These are phyloP conservation scores for Raddia guianensis DNA, from an alignment of 176 grass and related monocot genomes.

Conservation along the genomic window DNA sequence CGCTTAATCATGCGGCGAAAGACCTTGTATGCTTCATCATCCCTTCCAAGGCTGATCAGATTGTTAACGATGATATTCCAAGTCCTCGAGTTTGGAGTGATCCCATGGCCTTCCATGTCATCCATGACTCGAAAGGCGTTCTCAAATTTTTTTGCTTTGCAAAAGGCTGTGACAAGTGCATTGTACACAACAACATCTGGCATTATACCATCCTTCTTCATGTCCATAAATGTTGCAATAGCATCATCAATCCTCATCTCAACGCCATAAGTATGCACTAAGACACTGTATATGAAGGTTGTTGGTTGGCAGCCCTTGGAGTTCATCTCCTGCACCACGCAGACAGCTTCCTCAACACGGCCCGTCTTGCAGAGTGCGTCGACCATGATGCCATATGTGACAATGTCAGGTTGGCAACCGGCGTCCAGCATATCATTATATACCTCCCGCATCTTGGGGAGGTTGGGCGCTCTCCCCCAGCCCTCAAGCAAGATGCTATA, in stretches of 20 bases:
- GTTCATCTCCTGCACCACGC: slow-evolving; percentile 71
- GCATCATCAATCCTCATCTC: slow-evolving; percentile 89
- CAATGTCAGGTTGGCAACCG: slow-evolving; percentile 81
- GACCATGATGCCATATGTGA: slow-evolving; percentile 96
- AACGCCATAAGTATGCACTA: slow-evolving; percentile 81
- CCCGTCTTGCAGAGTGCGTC: slow-evolving; percentile 85
- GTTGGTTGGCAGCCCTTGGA: slow-evolving; percentile 64
- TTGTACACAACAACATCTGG: slow-evolving; percentile 94
- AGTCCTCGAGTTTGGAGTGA: slow-evolving; percentile 71
- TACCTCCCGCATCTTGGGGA: slow-evolving; percentile 89
- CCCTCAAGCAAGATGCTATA: slow-evolving; percentile 97
- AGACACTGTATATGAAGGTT: slow-evolving; percentile 80
- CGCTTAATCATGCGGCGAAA: slow-evolving; percentile 84
- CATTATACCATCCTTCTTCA: slow-evolving; percentile 74
- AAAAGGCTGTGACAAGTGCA: slow-evolving; percentile 81
- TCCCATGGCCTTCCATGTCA: slow-evolving; percentile 83
- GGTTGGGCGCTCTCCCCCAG: slow-evolving; percentile 86
- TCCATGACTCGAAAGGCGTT: slow-evolving; percentile 78
- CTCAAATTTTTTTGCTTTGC: slow-evolving; percentile 70
- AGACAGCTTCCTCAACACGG: slow-evolving; percentile 70
- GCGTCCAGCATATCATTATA: slow-evolving; percentile 65
- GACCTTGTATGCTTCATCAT: slow-evolving; percentile 72
- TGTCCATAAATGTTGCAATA: slow-evolving; percentile 77
- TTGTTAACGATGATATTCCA: slow-evolving; percentile 85
- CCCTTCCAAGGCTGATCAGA: slow-evolving; percentile 64